Conservation (phyloP, 768 basidiomycete genomes). For the Roridomyces roridus region DNA sequence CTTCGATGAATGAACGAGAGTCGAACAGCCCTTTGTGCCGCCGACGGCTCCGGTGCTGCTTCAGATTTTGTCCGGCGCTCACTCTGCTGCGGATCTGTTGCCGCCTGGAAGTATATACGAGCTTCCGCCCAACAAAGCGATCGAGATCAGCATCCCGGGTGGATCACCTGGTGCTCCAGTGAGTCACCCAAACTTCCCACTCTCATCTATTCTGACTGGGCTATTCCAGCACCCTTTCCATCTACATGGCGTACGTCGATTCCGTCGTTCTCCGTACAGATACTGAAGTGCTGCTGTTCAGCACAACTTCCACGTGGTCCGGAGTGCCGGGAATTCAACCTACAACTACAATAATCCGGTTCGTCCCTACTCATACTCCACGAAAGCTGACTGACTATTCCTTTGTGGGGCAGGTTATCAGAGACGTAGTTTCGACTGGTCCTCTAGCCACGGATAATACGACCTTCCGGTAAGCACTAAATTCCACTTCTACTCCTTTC, state of each 20-base stretch:
- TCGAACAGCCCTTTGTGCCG: background rate
- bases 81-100: conserved; percentile 31
- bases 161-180: background rate
- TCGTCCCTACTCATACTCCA: background rate
- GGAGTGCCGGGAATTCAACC: conserved; percentile 30
- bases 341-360: conserved; percentile 4
- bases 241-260: conserved; percentile 9
- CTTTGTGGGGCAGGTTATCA: conserved; percentile 13
- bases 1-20: no score
- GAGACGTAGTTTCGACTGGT: conserved; percentile 8
- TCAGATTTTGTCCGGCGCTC: conserved; percentile 33
- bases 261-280: no score
- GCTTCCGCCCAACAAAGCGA: conserved; percentile 2
- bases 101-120: conserved; percentile 23
- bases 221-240: conserved; percentile 16
- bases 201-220: no score
- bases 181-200: no score
- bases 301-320: conserved; percentile 37
- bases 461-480: conserved; percentile 13
- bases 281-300: background rate
- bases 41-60: conserved; percentile 2
- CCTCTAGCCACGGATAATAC: background rate
- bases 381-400: background rate
- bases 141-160: conserved; percentile 6
- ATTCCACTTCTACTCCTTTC: background rate